Percentiles rank a stretch among this genome's conserved stretches.
Evolutionary conservation across 2,329 filamentous ascomycete genomes (phyloP).

Genomic region (Colletotrichum orchidophilum): DNA sequence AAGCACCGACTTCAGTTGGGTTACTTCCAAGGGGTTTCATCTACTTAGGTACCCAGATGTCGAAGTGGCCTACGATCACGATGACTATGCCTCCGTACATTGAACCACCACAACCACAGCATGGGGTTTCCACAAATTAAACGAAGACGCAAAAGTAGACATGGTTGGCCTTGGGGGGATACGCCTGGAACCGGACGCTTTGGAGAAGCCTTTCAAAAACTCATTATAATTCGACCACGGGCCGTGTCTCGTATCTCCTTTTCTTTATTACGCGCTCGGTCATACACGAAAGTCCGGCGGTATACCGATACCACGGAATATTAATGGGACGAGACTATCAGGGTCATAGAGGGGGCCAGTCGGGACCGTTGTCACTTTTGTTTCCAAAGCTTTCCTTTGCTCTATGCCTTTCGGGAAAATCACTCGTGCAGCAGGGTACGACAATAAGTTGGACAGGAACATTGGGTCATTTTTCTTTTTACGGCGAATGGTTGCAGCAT

Average conservation of each 20-base stretch:
- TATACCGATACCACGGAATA: conserved; percentile 14
- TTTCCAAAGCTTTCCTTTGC: neutral
- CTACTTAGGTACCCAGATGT: neutral
- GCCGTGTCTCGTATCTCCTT: neutral
- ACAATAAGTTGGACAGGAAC: neutral
- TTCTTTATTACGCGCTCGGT: neutral
- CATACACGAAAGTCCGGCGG: neutral
- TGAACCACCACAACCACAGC: neutral
- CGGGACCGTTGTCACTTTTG: neutral
- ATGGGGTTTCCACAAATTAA: neutral
- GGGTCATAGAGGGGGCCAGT: conserved; percentile 3
- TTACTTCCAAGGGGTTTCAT: neutral
- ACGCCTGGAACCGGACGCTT: neutral
- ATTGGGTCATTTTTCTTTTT: neutral
- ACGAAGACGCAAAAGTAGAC: neutral
- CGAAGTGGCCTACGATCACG: neutral
- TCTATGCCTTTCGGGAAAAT: neutral
- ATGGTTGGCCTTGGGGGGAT: neutral
- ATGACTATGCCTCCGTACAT: neutral
- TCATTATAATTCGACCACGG: neutral
- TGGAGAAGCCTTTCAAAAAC: neutral
- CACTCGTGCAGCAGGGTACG: neutral
- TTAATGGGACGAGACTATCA: conserved; percentile 15
- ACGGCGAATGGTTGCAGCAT: conserved; percentile 7
- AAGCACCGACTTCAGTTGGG: no score